Conservation (phyloP, 1,284 basidiomycete species). For the Xerocomus minutiporus region DNA sequence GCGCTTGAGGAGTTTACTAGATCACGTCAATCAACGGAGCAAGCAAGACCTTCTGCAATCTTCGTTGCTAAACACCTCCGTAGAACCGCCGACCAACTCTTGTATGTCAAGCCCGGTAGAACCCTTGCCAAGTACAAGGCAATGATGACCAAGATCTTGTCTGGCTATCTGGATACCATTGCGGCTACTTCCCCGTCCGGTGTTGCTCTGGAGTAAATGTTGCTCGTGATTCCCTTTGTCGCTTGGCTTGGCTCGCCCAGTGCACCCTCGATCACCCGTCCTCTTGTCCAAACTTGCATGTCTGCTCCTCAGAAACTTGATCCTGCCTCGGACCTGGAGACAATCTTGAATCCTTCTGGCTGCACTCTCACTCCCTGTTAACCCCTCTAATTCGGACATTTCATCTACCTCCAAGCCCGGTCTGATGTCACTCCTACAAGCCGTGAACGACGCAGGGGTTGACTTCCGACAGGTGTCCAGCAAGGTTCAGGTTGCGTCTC, state of each 20-base stretch:
- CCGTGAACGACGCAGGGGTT: background rate
- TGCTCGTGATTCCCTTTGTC: constrained; percentile 13
- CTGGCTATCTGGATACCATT: constrained; percentile 18
- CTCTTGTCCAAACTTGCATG: constrained; percentile 30
- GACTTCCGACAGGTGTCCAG: constrained; percentile 20
- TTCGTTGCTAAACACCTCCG: constrained; percentile 19
- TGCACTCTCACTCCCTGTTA: constrained; percentile 22
- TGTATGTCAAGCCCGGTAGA: constrained; percentile 15
- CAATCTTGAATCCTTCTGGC: constrained; percentile 20
- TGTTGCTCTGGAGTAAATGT: constrained; percentile 10
- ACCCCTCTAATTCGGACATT: constrained; percentile 2
- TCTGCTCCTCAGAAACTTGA: constrained; percentile 23
- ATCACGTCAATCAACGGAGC: constrained; percentile 14
- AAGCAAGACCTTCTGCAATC: constrained; percentile 17
- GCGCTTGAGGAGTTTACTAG: constrained; percentile 30
- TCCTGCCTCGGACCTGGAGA: constrained; percentile 28
- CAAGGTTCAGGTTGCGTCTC: constrained; percentile 19
- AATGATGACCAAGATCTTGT: constrained; percentile 12
- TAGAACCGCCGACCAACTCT: constrained; percentile 11
- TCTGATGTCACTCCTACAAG: constrained; percentile 5
- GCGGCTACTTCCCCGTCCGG: constrained; percentile 1
- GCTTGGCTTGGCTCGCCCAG: constrained; percentile 15
- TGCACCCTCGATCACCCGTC: constrained; percentile 12
- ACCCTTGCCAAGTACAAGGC: constrained; percentile 18
- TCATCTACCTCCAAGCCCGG: constrained; percentile 4